Evolutionary conservation across 2,329 filamentous ascomycete species (phyloP).

Genomic region (Cladophialophora psammophila): DNA sequence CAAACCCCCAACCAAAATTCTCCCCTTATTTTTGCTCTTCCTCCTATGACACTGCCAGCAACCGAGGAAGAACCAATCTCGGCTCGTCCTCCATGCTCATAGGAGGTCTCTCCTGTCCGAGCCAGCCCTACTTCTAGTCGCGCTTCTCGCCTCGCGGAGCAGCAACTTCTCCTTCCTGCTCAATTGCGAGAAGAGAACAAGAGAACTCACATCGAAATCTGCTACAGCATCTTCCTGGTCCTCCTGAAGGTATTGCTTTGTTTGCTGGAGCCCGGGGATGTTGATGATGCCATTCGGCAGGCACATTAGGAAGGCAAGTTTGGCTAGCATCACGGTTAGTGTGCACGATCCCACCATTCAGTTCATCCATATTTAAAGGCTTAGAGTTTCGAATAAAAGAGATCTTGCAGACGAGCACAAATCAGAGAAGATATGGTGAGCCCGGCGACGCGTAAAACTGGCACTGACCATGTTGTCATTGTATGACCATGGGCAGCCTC

Average conservation of each 20-base stretch:
- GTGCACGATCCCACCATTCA: neutral
- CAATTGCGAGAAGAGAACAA: neutral
- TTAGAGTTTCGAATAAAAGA: neutral
- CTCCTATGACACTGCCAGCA: conserved; percentile 8
- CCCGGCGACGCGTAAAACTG: conserved; percentile 2
- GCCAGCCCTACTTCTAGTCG: conserved; percentile 15
- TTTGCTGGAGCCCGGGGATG: neutral
- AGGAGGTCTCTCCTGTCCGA: conserved; percentile 12
- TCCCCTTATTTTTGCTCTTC: conserved; percentile 10
- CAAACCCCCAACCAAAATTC: conserved; percentile 2
- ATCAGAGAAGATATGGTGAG: neutral
- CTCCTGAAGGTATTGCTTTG: conserved; percentile 9
- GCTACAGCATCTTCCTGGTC: conserved; percentile 12
- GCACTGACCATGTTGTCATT: conserved; percentile 11
- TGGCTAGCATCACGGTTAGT: neutral
- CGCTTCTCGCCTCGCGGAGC: neutral
- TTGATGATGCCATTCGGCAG: conserved; percentile 10
- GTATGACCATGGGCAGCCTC: neutral
- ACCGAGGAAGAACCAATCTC: conserved; percentile 9
- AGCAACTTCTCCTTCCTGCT: neutral
- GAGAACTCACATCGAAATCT: conserved; percentile 15
- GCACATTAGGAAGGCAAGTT: neutral
- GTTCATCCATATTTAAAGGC: neutral
- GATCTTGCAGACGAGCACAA: neutral
- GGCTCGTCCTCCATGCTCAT: conserved; percentile 21